These are phyloP conservation scores for Chenopodium berlandieri DNA, from an alignment of 148 eudicot species.

Conservation along the genomic window DNA sequence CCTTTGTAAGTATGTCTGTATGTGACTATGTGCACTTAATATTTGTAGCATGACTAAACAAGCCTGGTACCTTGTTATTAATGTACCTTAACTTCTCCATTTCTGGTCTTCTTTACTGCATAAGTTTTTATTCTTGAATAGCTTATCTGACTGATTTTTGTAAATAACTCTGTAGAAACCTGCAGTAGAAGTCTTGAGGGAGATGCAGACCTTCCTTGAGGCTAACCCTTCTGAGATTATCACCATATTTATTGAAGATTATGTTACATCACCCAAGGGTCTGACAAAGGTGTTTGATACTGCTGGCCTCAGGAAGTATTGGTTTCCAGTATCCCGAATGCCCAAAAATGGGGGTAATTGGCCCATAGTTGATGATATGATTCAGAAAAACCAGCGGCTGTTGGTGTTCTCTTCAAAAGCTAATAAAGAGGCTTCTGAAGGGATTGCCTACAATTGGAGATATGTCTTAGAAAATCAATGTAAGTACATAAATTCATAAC, in stretches of 20 bases:
- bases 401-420: slow-evolving; percentile 90
- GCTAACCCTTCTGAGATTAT: slow-evolving; percentile 71
- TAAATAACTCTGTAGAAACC: slow-evolving; percentile 55
- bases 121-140: neutral
- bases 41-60: slow-evolving; percentile 4
- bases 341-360: slow-evolving; percentile 83
- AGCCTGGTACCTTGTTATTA: neutral
- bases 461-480: slow-evolving; percentile 92
- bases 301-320: slow-evolving; percentile 79
- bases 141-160: slow-evolving; percentile 12
- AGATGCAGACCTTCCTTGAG: slow-evolving; percentile 66
- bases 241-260: slow-evolving; percentile 90
- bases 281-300: slow-evolving; percentile 74
- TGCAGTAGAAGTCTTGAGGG: slow-evolving; percentile 69
- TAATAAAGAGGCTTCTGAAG: slow-evolving; percentile 76
- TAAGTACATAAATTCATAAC: slow-evolving; percentile 35
- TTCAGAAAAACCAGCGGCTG: slow-evolving; percentile 64
- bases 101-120: neutral
- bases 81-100: neutral
- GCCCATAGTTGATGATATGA: slow-evolving; percentile 91
- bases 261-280: slow-evolving; percentile 79
- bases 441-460: slow-evolving; percentile 92
- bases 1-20: slow-evolving; percentile 67
- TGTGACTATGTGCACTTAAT: neutral
- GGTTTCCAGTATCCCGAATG: slow-evolving; percentile 90